Evolutionary conservation across 2,329 filamentous ascomycete genomes (phyloP), one percentile per base, ranked within the genome.

Genomic region (Trichophyton benhamiae): DNA sequence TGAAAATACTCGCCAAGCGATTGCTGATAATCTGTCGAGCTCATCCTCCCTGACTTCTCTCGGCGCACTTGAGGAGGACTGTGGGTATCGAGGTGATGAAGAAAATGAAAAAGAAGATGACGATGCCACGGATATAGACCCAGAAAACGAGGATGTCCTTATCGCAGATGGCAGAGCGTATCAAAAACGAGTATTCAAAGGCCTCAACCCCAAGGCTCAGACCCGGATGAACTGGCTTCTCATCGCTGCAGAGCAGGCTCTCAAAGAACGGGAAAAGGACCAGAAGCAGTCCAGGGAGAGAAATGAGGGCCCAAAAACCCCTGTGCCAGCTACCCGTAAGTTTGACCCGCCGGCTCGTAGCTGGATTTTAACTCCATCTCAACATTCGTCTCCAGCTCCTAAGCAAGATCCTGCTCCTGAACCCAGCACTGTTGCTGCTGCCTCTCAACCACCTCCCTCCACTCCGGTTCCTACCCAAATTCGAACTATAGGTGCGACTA

Each of bases 161-260:
- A 15, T 58, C 11, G 58, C 42, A 20, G 27, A 36, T n/a, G 58
- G 58, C 15, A 59, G 36, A 7, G 42, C 44, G 27, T 59, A 59
- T 9, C 22, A 59, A 15, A 59, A 58, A 48, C 36, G 41, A 15
- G 6, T 48, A 38, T 63, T 60, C 27, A 48, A 22, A 25, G 61
- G 53, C 15, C 58, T 63, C 20, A 20, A 58, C 3, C 49, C 42
- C 6, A 22, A 44, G 6, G n/a, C 30, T 27, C 49, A 60, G 22
- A 46, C 44, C 30, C 58, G 58, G 6, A 63, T 63, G 49, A 60
- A 63, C 22, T 33, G 41, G 25, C 61, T 63, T 33, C 55, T 63
- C 11, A 52, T 22, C 27, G 52, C 61, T 3, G 61, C 61, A 17
- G 41, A 41, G 11, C 41, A 58, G 25, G 53, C 57, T 36, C 58